Base-by-base conservation (phyloP, 1,139 yeast genomes). In the Yamadazyma atmosphaerica region DNA sequence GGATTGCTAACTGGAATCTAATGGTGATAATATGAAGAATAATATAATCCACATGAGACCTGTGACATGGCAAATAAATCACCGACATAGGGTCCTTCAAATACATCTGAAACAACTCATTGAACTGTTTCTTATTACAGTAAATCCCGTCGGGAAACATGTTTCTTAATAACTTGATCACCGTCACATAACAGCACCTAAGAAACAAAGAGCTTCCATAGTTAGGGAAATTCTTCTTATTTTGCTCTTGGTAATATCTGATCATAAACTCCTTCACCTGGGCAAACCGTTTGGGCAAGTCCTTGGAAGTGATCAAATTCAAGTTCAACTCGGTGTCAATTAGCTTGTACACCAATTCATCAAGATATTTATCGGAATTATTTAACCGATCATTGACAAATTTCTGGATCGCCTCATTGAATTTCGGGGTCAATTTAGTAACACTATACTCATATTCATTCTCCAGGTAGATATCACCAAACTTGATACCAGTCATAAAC, bases 21-120 rank as follows among this genome's bases (percentile, higher is more conserved):
- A 79, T 72, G 41, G 81, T 68, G 33, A 80, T 63, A 41, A 80
- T 65, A 50, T 81, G 86, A 38, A 82, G 54, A 33, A 82, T 75
- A 45, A 81, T 79, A 50, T 81, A 81, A 56, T 81, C 87, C 33
- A 81, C 66, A 52, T 81, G 87, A 14, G 83, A 77, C 54, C 79
- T 80, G 60, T 81, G 87, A 49, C 83, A 69, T 7, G 77, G 77
- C 35, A 69, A 60, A 43, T 60, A 68, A 26, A 70, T 50, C 28
- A 72, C 60, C 3, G 74, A 67, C 74, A 69, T 68, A 2, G 77
- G 77, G 41, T 71, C 58, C 30, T 59, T 50, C 40, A 68, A 47
- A 44, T 68, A 70, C 34, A 58, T 52, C 27, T 58, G 46, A 49
- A 58, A 64, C 43, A 72, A 55, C 5, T 46, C 36, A 13, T 60